Percentiles rank a stretch among this genome's conserved stretches.
Conservation (phyloP, 2,329 filamentous ascomycete species). For the Bisporella sp. region DNA sequence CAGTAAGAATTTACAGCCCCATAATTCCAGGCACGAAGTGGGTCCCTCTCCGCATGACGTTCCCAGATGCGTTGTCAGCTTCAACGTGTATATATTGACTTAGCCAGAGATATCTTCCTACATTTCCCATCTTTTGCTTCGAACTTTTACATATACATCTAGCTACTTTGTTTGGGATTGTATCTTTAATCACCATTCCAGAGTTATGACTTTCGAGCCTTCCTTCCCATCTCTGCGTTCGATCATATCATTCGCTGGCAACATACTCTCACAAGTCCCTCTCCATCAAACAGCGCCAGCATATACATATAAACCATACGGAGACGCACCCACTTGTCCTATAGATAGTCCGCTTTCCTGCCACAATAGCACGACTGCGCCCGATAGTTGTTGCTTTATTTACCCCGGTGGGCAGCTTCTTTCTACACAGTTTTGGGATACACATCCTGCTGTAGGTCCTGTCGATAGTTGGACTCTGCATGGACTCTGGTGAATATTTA, state of each 20-base stretch:
- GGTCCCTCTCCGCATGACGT: no score
- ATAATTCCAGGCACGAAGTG: no score
- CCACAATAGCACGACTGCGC: conserved; percentile 52
- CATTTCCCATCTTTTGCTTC: no score
- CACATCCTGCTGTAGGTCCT: conserved; percentile 54
- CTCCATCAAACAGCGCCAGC: conserved; percentile 1
- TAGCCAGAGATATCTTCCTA: no score
- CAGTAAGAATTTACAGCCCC: no score
- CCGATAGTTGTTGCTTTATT: conserved; percentile 69
- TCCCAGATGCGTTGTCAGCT: no score
- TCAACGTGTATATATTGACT: no score
- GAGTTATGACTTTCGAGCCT: not conserved
- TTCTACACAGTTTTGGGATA: conserved; percentile 76
- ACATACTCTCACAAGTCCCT: conserved; percentile 20
- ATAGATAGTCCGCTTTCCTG: conserved; percentile 44
- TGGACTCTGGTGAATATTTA: conserved; percentile 43
- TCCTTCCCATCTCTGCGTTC: conserved; percentile 16
- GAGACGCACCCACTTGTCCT: conserved; percentile 20
- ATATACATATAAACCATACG: conserved; percentile 5
- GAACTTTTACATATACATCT: no score
- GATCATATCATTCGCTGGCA: conserved; percentile 16
- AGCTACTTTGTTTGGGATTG: not conserved
- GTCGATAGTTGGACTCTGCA: conserved; percentile 68
- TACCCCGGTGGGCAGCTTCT: conserved; percentile 65
- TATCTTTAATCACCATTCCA: no score